Evolutionary conservation across 2,329 filamentous ascomycete species (phyloP), one percentile per base, ranked within the genome.

Genomic region (Monosporascus sp.): DNA sequence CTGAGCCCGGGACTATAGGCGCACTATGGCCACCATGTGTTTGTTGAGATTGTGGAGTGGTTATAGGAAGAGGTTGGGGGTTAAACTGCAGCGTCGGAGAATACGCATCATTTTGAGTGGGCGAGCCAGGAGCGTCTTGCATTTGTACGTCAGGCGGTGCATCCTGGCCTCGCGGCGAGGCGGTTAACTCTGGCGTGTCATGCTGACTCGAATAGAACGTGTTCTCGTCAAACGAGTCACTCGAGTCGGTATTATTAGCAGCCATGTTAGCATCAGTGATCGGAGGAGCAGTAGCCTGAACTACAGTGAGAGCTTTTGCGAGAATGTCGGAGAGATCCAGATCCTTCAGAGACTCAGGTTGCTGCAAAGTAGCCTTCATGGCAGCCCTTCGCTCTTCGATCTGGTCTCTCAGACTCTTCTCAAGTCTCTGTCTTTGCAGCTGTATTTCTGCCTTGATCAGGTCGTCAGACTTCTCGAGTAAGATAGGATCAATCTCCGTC

Each of bases 161-260:
- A 62, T 68, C 81, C 77, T 67, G 82, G 73, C 74, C 63, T 54
- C 74, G 74, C 28, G 77, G 73, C 40, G 74, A 74, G 55, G 74
- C 72, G 49, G 73, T 74, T 31, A 77, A 78, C 52, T 82, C 78
- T 55, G 82, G 82, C 59, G 91, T 96, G 69, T 92, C 89, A 76
- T 92, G 87, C 74, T 88, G 89, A 73, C 92, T 97, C 61, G 93
- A 97, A 77, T 97, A 97, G 72, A 96, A 96, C 41, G 91, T 94
- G 67, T 95, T 91, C 69, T 95, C 88, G 73, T 97, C 91, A 74
- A 91, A 89, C 37, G 90, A 94, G 70, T 93, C 89, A 79, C 80
- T 88, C 66, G 81, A 73, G 60, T 74, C 79, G 69, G 84, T 84
- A 65, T 77, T 78, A 71, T 86, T 79, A 77, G 75, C 72, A 72